Base-by-base conservation (phyloP, 768 basidiomycete genomes). In the Holtermannia corniformis region DNA sequence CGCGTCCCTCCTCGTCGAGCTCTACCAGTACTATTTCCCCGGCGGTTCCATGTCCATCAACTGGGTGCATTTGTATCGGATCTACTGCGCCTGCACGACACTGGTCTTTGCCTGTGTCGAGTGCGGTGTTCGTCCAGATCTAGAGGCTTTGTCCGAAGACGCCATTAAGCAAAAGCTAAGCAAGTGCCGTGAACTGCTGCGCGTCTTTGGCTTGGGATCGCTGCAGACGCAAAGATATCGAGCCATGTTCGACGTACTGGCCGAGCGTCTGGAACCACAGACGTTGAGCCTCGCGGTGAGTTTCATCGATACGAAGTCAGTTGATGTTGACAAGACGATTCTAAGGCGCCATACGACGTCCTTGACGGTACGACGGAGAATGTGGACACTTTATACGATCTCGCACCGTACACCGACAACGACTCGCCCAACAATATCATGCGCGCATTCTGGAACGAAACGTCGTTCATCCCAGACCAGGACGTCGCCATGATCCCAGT, bases 11-110 rank as follows among this genome's bases (percentile, higher is more conserved):
- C 53, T 47, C 16, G 40, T 57, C 19, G 56, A 57, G 19, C 51
- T 57, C 14, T 57, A 48, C 32, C 20, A 27, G 14, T 51, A 57
- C 23, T 57, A 57, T 27, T 49, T n/a, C 10, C 21, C 21, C 11
- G 20, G 32, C 7, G 24, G 53, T 5, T 22, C 45, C 37, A 47
- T 57, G 13, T 14, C 46, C 26, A 49, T 52, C 32, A 48, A 47
- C 27, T 57, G 56, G 56, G 27, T 27, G 32, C 56, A 57, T 25
- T 41, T 57, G n/a, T 53, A 44, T 26, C 50, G 49, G 28, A 27
- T 49, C 20, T 57, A 52, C 47, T 32, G 47, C 7, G 24, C 56
- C 7, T 52, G 51, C 19, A 53, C 48, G 2, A 25, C 51, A 13
- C 45, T 57, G 3, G 47, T 49, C 19, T 57, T 52, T 47, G 41